Conservation (phyloP, 805 yeast genomes). For the Metschnikowia hibisci region DNA sequence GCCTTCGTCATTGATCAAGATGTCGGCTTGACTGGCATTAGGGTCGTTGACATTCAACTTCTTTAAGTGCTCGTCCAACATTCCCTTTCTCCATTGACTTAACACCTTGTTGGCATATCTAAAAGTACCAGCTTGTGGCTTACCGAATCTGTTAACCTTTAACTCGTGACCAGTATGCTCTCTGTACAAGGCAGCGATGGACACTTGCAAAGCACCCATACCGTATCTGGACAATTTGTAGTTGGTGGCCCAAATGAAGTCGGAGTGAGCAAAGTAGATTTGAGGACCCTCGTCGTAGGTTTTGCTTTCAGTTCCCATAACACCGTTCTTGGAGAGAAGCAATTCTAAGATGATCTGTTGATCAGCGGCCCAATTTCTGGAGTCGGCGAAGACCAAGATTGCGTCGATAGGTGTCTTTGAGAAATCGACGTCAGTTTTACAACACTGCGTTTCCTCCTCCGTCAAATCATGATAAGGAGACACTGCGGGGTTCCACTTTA, state of each 20-base stretch:
- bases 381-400: slow-evolving; percentile 84
- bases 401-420: slow-evolving; percentile 68
- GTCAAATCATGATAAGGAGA: slow-evolving; percentile 78
- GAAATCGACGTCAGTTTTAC: slow-evolving; percentile 56
- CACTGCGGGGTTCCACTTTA: slow-evolving; percentile 84
- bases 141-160: slow-evolving; percentile 80
- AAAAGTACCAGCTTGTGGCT: slow-evolving; percentile 86
- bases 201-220: slow-evolving; percentile 91
- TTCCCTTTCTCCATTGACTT: slow-evolving; percentile 72
- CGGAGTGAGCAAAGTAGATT: slow-evolving; percentile 86
- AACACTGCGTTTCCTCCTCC: slow-evolving; percentile 60
- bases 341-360: slow-evolving; percentile 85
- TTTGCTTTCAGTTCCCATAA: slow-evolving; percentile 75
- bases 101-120: slow-evolving; percentile 77
- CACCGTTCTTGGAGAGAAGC: slow-evolving; percentile 70
- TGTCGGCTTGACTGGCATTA: slow-evolving; percentile 39
- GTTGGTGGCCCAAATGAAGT: slow-evolving; percentile 90
- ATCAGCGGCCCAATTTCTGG: slow-evolving; percentile 91
- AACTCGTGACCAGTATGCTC: slow-evolving; percentile 82
- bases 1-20: slow-evolving; percentile 41
- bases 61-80: slow-evolving; percentile 69
- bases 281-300: slow-evolving; percentile 75
- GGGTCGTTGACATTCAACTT: slow-evolving; percentile 44
- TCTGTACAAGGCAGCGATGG: slow-evolving; percentile 77
- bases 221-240: slow-evolving; percentile 80